Conservation (phyloP, 257 asterid species). For the Scutellaria baicalensis region DNA sequence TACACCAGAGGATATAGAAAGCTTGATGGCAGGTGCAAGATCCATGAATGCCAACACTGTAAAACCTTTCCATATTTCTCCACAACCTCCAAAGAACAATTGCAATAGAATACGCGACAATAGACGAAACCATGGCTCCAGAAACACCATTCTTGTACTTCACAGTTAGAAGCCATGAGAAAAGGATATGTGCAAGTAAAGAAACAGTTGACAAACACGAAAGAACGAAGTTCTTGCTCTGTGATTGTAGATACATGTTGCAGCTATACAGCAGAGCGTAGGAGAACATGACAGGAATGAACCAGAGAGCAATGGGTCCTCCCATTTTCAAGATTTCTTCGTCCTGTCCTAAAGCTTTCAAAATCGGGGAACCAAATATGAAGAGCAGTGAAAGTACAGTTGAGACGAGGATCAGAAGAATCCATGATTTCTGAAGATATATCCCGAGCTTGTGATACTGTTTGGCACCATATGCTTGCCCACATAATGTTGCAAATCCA, state of each 20-base stretch:
- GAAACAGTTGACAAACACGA: constrained; percentile 42
- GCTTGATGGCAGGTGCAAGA: constrained; percentile 51
- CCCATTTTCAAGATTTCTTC: constrained; percentile 35
- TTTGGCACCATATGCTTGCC: constrained; percentile 68
- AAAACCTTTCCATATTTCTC: constrained; percentile 62
- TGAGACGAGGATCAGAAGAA: constrained; percentile 22
- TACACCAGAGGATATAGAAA: constrained; percentile 57
- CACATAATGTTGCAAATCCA: constrained; percentile 43
- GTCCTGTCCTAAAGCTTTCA: constrained; percentile 54
- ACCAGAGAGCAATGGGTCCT: constrained; percentile 39
- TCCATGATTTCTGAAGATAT: constrained; percentile 69
- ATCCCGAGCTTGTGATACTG: constrained; percentile 66
- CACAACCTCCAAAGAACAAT: constrained; percentile 51
- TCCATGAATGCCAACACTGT: constrained; percentile 43
- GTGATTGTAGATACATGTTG: constrained; percentile 62
- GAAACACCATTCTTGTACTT: constrained; percentile 37
- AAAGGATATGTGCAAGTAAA: constrained; percentile 27
- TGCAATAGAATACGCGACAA: constrained; percentile 48
- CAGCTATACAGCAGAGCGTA: constrained; percentile 36
- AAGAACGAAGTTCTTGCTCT: constrained; percentile 57
- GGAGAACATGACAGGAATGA: constrained; percentile 41
- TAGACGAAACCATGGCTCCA: constrained; percentile 55
- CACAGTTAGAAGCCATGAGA: constrained; percentile 52
- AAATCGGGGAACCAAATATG: constrained; percentile 35
- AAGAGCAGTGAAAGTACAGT: constrained; percentile 27